Evolutionary conservation across 352 stramenopile species (phyloP).

Genomic region (Sclerospora graminicola): DNA sequence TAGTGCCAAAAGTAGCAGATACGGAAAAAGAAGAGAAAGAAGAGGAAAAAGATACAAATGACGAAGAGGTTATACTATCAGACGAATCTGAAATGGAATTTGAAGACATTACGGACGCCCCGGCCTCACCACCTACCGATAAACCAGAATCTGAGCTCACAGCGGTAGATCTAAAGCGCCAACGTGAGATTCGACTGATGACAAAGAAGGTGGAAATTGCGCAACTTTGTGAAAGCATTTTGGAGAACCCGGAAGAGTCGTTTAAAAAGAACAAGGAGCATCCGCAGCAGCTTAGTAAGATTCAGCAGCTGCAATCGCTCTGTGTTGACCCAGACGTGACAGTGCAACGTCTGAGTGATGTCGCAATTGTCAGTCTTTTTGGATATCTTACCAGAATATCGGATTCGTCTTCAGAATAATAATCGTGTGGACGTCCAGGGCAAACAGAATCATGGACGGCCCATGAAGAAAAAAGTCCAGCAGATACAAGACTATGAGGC

Average conservation of each 20-base stretch:
- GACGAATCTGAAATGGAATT: slow-evolving; percentile 80
- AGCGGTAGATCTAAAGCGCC: slow-evolving; percentile 49
- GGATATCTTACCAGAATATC: slow-evolving; percentile 93
- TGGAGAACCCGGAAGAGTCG: slow-evolving; percentile 78
- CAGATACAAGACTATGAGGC: slow-evolving; percentile 80
- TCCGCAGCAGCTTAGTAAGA: slow-evolving; percentile 62
- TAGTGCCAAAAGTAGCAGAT: slow-evolving; percentile 12
- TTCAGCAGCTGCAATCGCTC: slow-evolving; percentile 65
- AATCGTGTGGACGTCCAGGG: slow-evolving; percentile 49
- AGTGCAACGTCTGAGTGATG: slow-evolving; percentile 79
- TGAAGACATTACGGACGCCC: slow-evolving; percentile 44
- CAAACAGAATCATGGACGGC: slow-evolving; percentile 75
- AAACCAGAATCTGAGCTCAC: slow-evolving; percentile 11
- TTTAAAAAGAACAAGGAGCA: slow-evolving; percentile 85
- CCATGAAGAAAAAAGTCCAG: slow-evolving; percentile 82
- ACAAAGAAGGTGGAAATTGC: slow-evolving; percentile 86
- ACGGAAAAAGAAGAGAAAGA: slow-evolving; percentile 19
- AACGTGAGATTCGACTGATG: slow-evolving; percentile 54
- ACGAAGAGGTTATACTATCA: slow-evolving; percentile 37
- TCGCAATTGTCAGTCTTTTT: slow-evolving; percentile 92
- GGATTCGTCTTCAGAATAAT: slow-evolving; percentile 84
- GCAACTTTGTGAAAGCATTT: slow-evolving; percentile 82
- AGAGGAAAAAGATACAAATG: slow-evolving; percentile 28
- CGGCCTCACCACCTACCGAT: slow-evolving; percentile 4
- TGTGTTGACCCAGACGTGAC: slow-evolving; percentile 62